These are phyloP conservation scores for Tricladium varicosporioides DNA, from an alignment of 2,329 filamentous ascomycete genomes.

Conservation along the genomic window DNA sequence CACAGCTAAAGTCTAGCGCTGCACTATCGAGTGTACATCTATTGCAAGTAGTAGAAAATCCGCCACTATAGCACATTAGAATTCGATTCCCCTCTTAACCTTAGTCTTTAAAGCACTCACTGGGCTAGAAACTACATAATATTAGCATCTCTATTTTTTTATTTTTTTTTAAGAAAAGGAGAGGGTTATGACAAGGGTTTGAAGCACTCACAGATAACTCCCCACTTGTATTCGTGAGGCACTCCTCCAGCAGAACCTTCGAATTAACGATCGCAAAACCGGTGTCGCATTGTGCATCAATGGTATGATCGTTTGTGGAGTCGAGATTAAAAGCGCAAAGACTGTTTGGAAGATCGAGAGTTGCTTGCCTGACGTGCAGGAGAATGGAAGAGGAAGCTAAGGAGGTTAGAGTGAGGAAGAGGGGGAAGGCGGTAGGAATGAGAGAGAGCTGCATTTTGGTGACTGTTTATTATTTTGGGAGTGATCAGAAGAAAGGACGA, in stretches of 20 bases:
- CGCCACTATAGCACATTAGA: not conserved
- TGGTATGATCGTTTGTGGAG: not conserved
- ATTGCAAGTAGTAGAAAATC: not conserved
- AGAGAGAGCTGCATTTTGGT: not conserved
- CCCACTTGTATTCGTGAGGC: not conserved
- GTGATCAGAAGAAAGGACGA: not conserved
- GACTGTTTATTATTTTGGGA: not conserved
- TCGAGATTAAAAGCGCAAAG: not conserved
- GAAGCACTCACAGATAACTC: not conserved
- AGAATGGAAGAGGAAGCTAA: not conserved
- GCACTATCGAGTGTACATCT: not conserved
- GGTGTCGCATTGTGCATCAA: not conserved
- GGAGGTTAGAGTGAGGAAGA: not conserved
- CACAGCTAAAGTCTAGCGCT: not conserved
- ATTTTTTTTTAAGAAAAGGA: too few species aligned
- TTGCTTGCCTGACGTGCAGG: not conserved
- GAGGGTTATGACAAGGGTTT: not conserved
- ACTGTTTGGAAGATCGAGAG: not conserved
- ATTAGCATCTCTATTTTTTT: not conserved
- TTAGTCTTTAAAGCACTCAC: not conserved
- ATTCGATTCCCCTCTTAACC: not conserved
- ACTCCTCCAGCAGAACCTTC: not conserved
- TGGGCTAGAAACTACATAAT: not conserved
- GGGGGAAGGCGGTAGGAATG: not conserved
- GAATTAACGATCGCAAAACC: not conserved